Evolutionary conservation across 441 rosid species (phyloP).

Genomic region (Syzygium malaccense): DNA sequence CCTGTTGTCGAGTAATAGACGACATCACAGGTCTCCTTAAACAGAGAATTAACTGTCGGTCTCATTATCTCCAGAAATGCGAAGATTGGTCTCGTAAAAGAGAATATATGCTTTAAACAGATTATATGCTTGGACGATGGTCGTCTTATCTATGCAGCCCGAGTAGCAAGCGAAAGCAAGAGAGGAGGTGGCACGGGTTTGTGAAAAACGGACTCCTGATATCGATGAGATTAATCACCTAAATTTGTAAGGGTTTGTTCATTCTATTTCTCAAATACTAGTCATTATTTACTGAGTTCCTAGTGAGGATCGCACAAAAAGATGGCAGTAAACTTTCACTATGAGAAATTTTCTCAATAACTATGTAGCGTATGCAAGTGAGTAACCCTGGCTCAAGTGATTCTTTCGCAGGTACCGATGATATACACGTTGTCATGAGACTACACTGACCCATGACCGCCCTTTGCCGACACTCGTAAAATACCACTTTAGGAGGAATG

Average conservation of each 20-base stretch:
- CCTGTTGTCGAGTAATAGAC: background rate
- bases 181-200: background rate
- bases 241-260: constrained; percentile 4
- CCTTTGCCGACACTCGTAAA: constrained; percentile 15
- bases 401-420: constrained; percentile 27
- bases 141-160: background rate
- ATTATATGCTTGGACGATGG: background rate
- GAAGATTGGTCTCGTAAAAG: background rate
- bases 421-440: constrained; percentile 35
- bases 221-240: constrained; percentile 3
- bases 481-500: constrained; percentile 22
- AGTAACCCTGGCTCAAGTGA: background rate
- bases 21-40: background rate
- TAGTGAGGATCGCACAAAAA: background rate
- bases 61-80: background rate
- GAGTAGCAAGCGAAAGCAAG: constrained; percentile 2
- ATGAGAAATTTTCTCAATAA: background rate
- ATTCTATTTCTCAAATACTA: background rate
- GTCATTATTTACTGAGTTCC: background rate
- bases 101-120: background rate
- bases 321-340: background rate
- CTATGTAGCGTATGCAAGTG: background rate
- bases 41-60: background rate
- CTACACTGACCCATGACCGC: constrained; percentile 32
- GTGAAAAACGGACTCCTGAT: constrained; percentile 1